phyloP scores from a whole-genome alignment of 768 basidiomycete species.

The Serpula lacrymans region DNA sequence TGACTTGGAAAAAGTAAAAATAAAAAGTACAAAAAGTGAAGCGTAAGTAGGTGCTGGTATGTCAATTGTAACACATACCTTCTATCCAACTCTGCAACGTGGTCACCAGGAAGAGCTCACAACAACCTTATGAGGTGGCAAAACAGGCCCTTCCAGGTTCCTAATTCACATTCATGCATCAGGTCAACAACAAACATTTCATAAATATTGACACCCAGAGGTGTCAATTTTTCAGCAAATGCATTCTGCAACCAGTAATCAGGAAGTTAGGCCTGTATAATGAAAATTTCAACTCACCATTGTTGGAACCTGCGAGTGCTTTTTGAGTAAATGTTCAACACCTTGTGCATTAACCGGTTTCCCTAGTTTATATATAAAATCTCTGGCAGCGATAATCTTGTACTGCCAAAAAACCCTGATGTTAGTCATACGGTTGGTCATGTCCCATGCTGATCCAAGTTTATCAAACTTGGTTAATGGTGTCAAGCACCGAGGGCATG shows the following conservation, averaged over 20 bases:
- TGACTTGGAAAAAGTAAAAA: no score
- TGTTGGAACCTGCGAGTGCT: conserved; percentile 9
- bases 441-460: conserved; percentile 13
- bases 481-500: conserved; percentile 26
- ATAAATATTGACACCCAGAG: conserved; percentile 17
- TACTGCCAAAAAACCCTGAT: not conserved
- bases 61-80: no score
- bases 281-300: no score
- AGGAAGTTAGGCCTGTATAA: no score
- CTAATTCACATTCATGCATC: conserved; percentile 37
- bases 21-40: no score
- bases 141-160: conserved; percentile 33
- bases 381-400: not conserved
- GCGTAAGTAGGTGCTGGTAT: no score
- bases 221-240: conserved; percentile 21
- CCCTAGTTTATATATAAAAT: conserved; percentile 11
- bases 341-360: conserved; percentile 9
- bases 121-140: conserved; percentile 34
- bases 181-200: conserved; percentile 27
- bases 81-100: no score
- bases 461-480: conserved; percentile 10
- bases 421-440: not conserved
- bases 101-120: no score
- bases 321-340: conserved; percentile 9
- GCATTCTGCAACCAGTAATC: conserved; percentile 34